phyloP scores from a whole-genome alignment of 768 basidiomycete genomes.

The Mycena latifolia region DNA sequence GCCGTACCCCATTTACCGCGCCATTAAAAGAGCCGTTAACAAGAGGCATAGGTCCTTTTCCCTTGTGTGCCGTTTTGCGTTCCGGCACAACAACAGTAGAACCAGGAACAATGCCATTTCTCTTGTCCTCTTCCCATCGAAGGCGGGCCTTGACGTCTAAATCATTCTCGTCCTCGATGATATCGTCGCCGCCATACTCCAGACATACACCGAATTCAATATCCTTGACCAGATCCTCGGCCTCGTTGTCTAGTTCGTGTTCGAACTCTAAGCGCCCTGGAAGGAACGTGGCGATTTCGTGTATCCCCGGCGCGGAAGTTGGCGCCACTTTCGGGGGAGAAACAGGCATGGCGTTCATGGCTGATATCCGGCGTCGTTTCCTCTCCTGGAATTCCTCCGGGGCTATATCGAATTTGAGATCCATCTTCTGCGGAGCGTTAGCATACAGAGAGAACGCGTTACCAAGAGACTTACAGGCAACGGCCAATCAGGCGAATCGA shows the following conservation, averaged over 20 bases:
- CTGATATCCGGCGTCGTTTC: conserved; percentile 90
- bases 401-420: conserved; percentile 77
- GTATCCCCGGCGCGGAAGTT: conserved; percentile 90
- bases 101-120: conserved; percentile 38
- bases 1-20: conserved; percentile 51
- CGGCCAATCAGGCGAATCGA: conserved; percentile 84
- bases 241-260: conserved; percentile 97
- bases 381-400: conserved; percentile 87
- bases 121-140: conserved; percentile 64
- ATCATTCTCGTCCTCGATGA: conserved; percentile 84
- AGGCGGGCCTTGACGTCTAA: conserved; percentile 72
- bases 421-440: conserved; percentile 56
- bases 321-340: conserved; percentile 80
- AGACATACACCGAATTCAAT: conserved; percentile 94
- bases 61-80: conserved; percentile 47
- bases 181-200: conserved; percentile 87
- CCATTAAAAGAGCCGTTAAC: conserved; percentile 59
- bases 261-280: conserved; percentile 99
- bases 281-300: conserved; percentile 93
- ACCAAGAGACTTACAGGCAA: conserved; percentile 71
- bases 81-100: conserved; percentile 39
- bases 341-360: conserved; percentile 71
- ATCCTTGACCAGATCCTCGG: conserved; percentile 95
- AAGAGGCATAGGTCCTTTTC: conserved; percentile 48
- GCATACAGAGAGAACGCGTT: conserved; percentile 23